Conservation (phyloP, 2,329 filamentous ascomycete species). For the Thielaviopsis populi region DNA sequence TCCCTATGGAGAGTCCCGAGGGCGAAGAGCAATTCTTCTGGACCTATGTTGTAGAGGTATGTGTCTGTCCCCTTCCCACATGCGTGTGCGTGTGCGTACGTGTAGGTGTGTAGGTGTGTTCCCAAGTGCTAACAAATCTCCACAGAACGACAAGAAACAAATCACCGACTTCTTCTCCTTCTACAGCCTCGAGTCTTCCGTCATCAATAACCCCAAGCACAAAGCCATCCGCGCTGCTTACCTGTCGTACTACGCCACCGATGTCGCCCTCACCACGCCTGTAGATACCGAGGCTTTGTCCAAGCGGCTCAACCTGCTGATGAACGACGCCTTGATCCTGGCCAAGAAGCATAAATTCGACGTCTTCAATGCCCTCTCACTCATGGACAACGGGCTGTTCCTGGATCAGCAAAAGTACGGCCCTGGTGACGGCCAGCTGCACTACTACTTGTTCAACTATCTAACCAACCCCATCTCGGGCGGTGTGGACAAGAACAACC, state of each 20-base stretch:
- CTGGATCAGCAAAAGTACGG: conserved; percentile 90
- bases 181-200: conserved; percentile 84
- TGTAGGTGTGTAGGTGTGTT: neutral
- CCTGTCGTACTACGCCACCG: conserved; percentile 90
- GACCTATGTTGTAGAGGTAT: conserved; percentile 77
- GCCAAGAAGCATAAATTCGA: conserved; percentile 78
- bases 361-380: conserved; percentile 88
- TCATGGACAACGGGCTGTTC: conserved; percentile 90
- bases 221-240: conserved; percentile 77
- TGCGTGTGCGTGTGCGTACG: neutral
- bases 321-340: conserved; percentile 74
- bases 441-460: conserved; percentile 98
- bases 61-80: conserved; percentile 13
- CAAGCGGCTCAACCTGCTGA: conserved; percentile 61
- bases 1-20: conserved; percentile 49
- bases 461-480: conserved; percentile 71
- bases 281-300: conserved; percentile 48
- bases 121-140: conserved; percentile 8
- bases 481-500: conserved; percentile 66
- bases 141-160: conserved; percentile 47
- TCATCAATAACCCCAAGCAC: conserved; percentile 70
- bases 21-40: conserved; percentile 71
- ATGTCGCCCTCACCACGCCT: conserved; percentile 51
- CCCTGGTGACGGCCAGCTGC: conserved; percentile 80
- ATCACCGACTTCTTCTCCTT: conserved; percentile 97